A percentile compares a stretch with the other conserved stretches of the same genome.
These are phyloP conservation scores for Leptomonas seymouri DNA, from an alignment of 208 protist species.

Conservation along the genomic window DNA sequence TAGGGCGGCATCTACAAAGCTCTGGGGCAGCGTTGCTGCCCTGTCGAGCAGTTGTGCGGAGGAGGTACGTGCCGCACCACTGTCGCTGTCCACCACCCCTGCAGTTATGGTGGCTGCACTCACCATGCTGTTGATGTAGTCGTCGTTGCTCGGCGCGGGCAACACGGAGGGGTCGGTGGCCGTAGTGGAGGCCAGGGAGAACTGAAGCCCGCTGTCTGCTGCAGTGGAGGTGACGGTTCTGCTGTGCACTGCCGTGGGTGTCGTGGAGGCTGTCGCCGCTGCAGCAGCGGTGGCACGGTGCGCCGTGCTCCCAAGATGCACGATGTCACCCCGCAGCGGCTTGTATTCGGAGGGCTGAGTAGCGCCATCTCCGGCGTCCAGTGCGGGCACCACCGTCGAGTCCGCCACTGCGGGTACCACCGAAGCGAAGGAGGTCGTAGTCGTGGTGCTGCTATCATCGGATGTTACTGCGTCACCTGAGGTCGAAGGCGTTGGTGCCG, in stretches of 20 bases:
- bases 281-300: not conserved
- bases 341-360: not conserved
- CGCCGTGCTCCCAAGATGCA: not conserved
- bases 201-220: no score
- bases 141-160: not conserved
- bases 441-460: no score
- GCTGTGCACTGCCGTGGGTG: no score
- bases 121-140: not conserved
- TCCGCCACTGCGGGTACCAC: conserved; percentile 1
- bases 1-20: conserved; percentile 59
- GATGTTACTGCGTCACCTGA: no score
- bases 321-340: conserved; percentile 3
- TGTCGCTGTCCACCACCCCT: not conserved
- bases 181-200: no score
- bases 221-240: no score
- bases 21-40: conserved; percentile 48
- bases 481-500: no score
- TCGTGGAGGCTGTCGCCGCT: no score
- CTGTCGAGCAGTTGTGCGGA: conserved; percentile 37
- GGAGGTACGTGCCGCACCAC: not conserved
- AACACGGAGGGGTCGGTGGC: no score
- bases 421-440: not conserved
- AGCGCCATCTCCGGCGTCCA: not conserved
- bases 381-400: not conserved
- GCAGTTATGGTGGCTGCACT: not conserved